These are phyloP conservation scores for Stereocaulon alpinum DNA, from an alignment of 495 filamentous ascomycete genomes.

Conservation along the genomic window DNA sequence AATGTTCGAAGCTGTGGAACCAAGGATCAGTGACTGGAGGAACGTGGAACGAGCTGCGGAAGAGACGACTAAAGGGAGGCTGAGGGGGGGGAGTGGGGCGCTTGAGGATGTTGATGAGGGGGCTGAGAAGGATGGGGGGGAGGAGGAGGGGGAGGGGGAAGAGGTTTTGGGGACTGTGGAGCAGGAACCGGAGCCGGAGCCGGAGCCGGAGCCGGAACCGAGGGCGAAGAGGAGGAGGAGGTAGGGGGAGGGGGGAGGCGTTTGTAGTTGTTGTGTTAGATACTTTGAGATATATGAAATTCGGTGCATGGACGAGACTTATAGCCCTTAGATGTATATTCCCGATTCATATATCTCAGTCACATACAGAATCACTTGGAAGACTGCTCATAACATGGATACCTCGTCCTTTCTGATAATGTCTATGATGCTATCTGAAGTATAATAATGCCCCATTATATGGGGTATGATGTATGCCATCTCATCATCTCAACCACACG, in stretches of 20 bases:
- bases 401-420: too few species aligned
- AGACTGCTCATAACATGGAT: too few species aligned
- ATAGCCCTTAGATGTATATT: too few species aligned
- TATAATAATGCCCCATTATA: too few species aligned
- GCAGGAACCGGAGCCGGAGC: background rate
- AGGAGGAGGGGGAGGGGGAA: conserved; percentile 4
- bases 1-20: conserved; percentile 74
- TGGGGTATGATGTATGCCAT: too few species aligned
- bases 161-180: conserved; percentile 2
- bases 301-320: too few species aligned
- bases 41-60: conserved; percentile 39
- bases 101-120: conserved; percentile 25
- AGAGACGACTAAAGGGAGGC: conserved; percentile 15
- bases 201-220: conserved; percentile 2
- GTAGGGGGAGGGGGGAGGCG: background rate
- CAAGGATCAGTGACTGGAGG: conserved; percentile 47
- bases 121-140: conserved; percentile 23
- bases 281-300: too few species aligned
- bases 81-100: conserved; percentile 14
- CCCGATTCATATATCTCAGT: too few species aligned
- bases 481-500: too few species aligned
- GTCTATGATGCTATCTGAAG: too few species aligned
- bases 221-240: conserved; percentile 2
- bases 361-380: too few species aligned
- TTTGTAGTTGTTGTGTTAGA: too few species aligned